Conservation (phyloP, 257 asterid species). For the Scutellaria baicalensis region DNA sequence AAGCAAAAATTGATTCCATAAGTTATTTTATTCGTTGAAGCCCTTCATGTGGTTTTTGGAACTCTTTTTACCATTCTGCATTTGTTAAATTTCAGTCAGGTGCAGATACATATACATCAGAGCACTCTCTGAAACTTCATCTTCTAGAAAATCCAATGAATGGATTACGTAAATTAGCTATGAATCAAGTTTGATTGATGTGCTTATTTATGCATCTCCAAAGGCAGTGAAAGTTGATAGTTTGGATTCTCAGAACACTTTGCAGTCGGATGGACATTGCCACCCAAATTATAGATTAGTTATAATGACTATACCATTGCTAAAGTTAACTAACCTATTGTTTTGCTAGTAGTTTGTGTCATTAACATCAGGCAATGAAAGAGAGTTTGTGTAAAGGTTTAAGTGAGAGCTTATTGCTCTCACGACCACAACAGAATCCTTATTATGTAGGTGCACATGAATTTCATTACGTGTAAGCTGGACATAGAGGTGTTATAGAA, state of each 20-base stretch:
- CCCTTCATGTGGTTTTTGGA: neutral
- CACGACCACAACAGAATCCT: neutral
- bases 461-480: neutral
- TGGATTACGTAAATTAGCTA: neutral
- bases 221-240: neutral
- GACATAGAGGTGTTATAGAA: neutral
- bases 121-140: neutral
- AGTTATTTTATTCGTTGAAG: neutral
- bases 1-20: neutral
- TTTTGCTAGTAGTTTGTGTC: neutral
- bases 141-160: neutral
- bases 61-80: neutral
- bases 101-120: neutral
- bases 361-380: neutral
- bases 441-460: neutral
- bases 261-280: neutral
- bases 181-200: neutral
- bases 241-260: neutral
- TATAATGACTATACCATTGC: neutral
- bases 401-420: neutral
- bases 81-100: neutral
- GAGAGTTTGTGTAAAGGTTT: neutral
- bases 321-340: neutral
- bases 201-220: neutral
- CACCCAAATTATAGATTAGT: neutral